Base-by-base conservation (phyloP, 768 basidiomycete species). In the Rhodosporidiobolus sp. region DNA sequence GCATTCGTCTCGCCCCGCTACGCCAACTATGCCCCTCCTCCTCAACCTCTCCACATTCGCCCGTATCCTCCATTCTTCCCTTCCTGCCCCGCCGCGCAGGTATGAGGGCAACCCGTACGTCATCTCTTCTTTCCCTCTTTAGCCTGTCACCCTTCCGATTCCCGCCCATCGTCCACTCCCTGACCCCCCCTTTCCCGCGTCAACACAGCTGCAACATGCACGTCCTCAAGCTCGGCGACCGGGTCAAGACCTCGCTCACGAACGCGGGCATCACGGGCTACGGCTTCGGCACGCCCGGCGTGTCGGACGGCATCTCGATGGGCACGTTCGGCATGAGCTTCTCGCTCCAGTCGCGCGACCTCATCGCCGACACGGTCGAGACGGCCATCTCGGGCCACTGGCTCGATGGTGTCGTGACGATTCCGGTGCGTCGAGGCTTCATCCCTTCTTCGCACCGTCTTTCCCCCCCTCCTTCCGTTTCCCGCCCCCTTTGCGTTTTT, bases 261-360 rank as follows among this genome's bases (percentile, higher is more conserved):
- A 86, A 77, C 81, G 88, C 78, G 85, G 86, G 77, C 81, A 67
- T 97, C 78, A 92, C 94, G 78, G 95, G 90, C 49, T 98, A 98
- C 84, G 94, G 96, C 82, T 98, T 96, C 81, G 96, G 96, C 63
- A 92, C 93, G 24, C 92, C 94, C 71, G 96, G 92, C 66, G 96
- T 98, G 77, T 95, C 93, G 81, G 96, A 98, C 81, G 96, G 92
- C 30, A 98, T 99, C 81, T 95, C 93, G 82, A 98, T 96, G 89
- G 96, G 96, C 77, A 97, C 76, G 8, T 77, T 75, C 38, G 78
- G 77, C 52, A 79, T 82, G 82, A 79, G 77, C 50, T 83, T 81
- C 76, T 98, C 96, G n/a, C 86, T 99, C 8, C 96, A 94, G 82
- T 95, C 93, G 34, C 88, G 96, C 75, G 96, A 99, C 83, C 86